Percentiles rank a stretch among this genome's conserved stretches.
Evolutionary conservation across 2,329 filamentous ascomycete genomes (phyloP).

Genomic region (Cadophora luteo-olivacea): DNA sequence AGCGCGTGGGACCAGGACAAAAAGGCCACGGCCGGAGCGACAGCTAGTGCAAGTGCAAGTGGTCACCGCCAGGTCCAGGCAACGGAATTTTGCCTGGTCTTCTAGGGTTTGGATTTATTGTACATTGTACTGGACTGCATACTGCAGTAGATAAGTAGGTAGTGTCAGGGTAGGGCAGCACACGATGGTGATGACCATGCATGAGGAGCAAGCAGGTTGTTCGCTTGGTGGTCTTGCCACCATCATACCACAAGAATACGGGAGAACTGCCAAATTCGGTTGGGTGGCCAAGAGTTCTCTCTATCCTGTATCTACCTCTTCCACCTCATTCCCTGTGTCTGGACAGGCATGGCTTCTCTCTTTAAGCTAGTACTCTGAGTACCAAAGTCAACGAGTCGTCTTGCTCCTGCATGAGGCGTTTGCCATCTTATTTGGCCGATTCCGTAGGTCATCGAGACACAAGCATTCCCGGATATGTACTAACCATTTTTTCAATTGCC

Average conservation of each 20-base stretch:
- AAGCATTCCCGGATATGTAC: background rate
- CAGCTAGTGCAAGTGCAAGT: too few species aligned
- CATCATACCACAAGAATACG: background rate
- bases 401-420: background rate
- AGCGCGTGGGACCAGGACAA: too few species aligned
- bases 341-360: background rate
- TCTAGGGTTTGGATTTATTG: too few species aligned
- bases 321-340: too few species aligned
- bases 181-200: too few species aligned
- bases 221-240: background rate
- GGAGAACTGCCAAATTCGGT: background rate
- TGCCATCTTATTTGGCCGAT: background rate
- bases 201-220: background rate
- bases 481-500: conserved; percentile 1
- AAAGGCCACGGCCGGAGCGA: too few species aligned
- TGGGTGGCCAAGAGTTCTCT: background rate
- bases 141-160: too few species aligned
- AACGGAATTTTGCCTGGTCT: too few species aligned
- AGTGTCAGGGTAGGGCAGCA: too few species aligned
- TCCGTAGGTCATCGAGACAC: background rate
- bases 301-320: too few species aligned
- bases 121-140: too few species aligned
- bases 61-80: too few species aligned
- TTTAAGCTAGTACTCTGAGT: background rate
- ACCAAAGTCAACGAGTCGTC: background rate